Conservation (phyloP, 2,329 filamentous ascomycete species). For the Aureobasidium sp. region DNA sequence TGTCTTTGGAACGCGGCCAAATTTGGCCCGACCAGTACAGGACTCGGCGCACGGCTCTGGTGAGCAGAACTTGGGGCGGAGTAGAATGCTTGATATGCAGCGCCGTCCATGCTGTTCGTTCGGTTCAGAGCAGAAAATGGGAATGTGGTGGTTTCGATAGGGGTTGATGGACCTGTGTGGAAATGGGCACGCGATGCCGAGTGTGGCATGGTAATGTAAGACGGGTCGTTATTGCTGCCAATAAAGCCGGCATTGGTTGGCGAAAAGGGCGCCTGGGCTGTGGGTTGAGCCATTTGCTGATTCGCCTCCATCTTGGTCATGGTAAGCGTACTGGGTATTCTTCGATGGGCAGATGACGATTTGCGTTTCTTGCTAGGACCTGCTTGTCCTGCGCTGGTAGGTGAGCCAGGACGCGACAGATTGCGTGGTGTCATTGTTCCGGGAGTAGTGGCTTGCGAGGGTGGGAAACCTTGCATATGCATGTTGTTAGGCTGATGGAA, state of each 20-base stretch:
- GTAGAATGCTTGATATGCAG: constrained; percentile 52
- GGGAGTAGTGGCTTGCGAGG: constrained; percentile 32
- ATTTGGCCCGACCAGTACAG: constrained; percentile 40
- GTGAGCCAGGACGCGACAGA: constrained; percentile 68
- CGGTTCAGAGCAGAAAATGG: constrained; percentile 19
- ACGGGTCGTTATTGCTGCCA: constrained; percentile 9
- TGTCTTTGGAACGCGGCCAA: constrained; percentile 29
- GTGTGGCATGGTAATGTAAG: constrained; percentile 18
- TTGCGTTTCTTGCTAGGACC: constrained; percentile 79
- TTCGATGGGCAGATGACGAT: constrained; percentile 37
- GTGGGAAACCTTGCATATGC: constrained; percentile 28
- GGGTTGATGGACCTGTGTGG: constrained; percentile 57
- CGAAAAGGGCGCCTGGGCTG: constrained; percentile 33
- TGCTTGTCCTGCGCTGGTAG: constrained; percentile 44
- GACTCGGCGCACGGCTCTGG: constrained; percentile 71
- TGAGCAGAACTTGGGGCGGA: constrained; percentile 67
- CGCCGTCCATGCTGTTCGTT: constrained; percentile 47
- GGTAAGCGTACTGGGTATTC: constrained; percentile 64
- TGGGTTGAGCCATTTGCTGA: constrained; percentile 24
- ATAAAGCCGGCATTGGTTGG: constrained; percentile 33
- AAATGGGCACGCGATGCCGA: constrained; percentile 35
- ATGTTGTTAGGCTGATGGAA: constrained; percentile 31
- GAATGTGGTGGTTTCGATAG: constrained; percentile 57
- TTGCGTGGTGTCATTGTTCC: constrained; percentile 52
- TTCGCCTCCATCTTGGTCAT: constrained; percentile 74